These are phyloP conservation scores for Rubus idaeus DNA, from an alignment of 306 rosid genomes.

Conservation along the genomic window DNA sequence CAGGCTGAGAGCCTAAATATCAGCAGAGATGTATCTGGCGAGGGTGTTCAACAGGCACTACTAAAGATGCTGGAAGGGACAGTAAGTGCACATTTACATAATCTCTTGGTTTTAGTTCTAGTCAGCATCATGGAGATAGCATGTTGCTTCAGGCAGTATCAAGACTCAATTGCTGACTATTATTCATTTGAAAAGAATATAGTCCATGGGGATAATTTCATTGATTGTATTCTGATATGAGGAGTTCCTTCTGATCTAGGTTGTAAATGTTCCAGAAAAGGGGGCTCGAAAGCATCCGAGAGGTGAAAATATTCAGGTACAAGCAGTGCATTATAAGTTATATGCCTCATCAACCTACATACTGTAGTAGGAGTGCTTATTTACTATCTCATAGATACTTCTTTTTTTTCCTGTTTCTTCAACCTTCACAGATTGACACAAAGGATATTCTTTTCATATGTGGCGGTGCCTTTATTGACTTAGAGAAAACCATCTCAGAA, in stretches of 20 bases:
- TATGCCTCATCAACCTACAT: conserved; percentile 1
- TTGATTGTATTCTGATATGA: conserved; percentile 23
- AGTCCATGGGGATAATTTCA: background rate
- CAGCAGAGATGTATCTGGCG: conserved; percentile 98
- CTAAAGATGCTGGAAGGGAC: conserved; percentile 99
- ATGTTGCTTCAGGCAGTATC: background rate
- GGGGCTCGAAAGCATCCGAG: conserved; percentile 97
- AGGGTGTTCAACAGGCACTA: conserved; percentile 97
- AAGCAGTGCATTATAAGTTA: background rate
- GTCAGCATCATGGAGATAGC: conserved; percentile 1
- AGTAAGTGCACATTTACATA: conserved; percentile 49
- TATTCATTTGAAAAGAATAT: background rate
- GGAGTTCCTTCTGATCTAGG: conserved; percentile 46
- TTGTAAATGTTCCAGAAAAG: conserved; percentile 98
- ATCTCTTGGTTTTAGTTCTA: background rate
- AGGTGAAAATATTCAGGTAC: conserved; percentile 94
- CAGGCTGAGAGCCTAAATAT: conserved; percentile 97
- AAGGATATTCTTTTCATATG: conserved; percentile 97
- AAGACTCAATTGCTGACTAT: background rate
- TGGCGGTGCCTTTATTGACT: conserved; percentile 95
- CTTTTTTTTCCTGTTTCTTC: conserved; percentile 25
- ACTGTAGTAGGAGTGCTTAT: background rate
- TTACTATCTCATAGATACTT: background rate
- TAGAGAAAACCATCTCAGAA: conserved; percentile 98
- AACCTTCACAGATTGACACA: conserved; percentile 73